phyloP scores from a whole-genome alignment of 2,329 filamentous ascomycete species.

The Hymenoscyphus repandus region DNA sequence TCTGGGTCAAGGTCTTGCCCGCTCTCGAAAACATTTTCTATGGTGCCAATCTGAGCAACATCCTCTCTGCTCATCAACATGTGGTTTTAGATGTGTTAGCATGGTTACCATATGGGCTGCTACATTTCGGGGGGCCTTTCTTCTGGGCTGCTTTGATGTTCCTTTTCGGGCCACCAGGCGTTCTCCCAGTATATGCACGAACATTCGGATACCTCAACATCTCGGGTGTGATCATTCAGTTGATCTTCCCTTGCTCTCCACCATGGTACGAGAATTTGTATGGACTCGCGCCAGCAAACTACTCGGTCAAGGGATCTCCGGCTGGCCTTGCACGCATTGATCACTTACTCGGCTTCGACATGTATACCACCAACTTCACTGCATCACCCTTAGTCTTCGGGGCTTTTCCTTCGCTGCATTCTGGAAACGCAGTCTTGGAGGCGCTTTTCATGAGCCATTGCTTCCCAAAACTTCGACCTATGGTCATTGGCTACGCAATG shows the following conservation, averaged over 20 bases:
- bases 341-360: constrained; percentile 79
- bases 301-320: constrained; percentile 83
- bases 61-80: constrained; percentile 84
- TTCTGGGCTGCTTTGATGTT: constrained; percentile 77
- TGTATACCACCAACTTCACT: constrained; percentile 90
- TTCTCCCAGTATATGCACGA: constrained; percentile 76
- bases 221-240: constrained; percentile 78
- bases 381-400: constrained; percentile 90
- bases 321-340: constrained; percentile 87
- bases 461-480: constrained; percentile 74
- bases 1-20: constrained; percentile 92
- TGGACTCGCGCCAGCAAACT: constrained; percentile 84
- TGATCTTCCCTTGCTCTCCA: constrained; percentile 87
- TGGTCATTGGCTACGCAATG: constrained; percentile 78
- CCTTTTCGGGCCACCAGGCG: constrained; percentile 81
- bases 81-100: constrained; percentile 80
- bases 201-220: constrained; percentile 93
- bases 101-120: constrained; percentile 88
- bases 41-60: constrained; percentile 92
- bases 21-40: constrained; percentile 96
- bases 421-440: constrained; percentile 81
- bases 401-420: constrained; percentile 89
- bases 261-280: constrained; percentile 97
- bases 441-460: constrained; percentile 89
- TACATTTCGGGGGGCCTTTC: constrained; percentile 82